Base-by-base conservation (phyloP, 495 filamentous ascomycete genomes). In the Lophium mytilinum region DNA sequence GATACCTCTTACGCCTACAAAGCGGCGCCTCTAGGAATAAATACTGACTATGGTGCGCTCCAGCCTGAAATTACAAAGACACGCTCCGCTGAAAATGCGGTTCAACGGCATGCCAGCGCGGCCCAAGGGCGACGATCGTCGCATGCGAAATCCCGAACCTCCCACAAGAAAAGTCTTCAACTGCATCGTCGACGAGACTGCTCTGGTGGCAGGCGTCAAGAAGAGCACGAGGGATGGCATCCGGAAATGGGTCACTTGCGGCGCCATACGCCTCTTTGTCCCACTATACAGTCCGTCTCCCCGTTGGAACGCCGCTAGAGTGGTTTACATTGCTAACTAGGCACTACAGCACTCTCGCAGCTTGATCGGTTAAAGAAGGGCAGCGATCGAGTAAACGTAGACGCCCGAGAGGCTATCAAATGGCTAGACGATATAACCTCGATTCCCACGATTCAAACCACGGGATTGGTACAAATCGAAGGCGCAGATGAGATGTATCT, bases 161-260 rank as follows among this genome's bases (percentile, higher is more conserved):
- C 65, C 81, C 30, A 71, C 72, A 43, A 75, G 80, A 66, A 86
- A 84, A 73, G 72, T 83, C 68, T 84, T 84, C 70, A 83, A 85
- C 73, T 88, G 85, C 74, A 82, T 86, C 65, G 79, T 86, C 68
- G 85, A 89, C 69, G 85, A 87, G 64, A 84, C 82, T 51, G 85
- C 83, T 35, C 67, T 88, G 61, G 80, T 83, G 24, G 83, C 81
- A 56, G 83, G 83, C 50, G 84, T 87, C 65, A 83, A 79, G 62
- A 80, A 80, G 65, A 68, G 62, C 55, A 72, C 71, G 35, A 62
- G 69, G 56, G 71, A 74, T 53, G 71, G 71, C 47, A 81, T 88
- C 56, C 82, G 86, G 72, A 77, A 79, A 71, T 87, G 84, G 83
- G 78, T 84, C 35, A 74, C 75, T 43, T 78, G 83, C 53, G 82